Evolutionary conservation across 352 stramenopile species (phyloP).

Genomic region (Pythium angustatum): DNA sequence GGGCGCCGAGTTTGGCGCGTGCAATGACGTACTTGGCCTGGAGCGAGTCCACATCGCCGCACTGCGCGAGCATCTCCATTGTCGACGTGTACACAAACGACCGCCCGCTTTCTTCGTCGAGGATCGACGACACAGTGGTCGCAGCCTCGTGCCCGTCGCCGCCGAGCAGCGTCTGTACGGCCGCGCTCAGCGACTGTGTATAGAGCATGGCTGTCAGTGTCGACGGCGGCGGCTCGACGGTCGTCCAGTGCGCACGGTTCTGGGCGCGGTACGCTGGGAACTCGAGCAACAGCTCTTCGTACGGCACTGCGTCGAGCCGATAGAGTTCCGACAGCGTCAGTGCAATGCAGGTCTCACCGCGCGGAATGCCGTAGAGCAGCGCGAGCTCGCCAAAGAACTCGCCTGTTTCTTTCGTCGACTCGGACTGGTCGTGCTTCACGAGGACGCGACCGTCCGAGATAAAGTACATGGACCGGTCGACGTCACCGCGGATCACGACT

Average conservation of each 20-base stretch:
- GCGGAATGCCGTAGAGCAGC: slow-evolving; percentile 60
- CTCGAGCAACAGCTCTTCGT: slow-evolving; percentile 60
- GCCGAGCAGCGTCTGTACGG: slow-evolving; percentile 9
- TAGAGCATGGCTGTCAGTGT: slow-evolving; percentile 26
- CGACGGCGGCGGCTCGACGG: slow-evolving; percentile 24
- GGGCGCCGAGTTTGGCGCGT: slow-evolving; percentile 38
- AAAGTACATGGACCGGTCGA: slow-evolving; percentile 82
- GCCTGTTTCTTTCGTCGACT: slow-evolving; percentile 51
- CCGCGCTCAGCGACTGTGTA: slow-evolving; percentile 14
- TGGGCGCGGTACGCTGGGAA: slow-evolving; percentile 66
- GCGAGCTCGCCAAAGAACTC: slow-evolving; percentile 66
- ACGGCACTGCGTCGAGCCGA: slow-evolving; percentile 57
- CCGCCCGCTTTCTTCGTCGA: slow-evolving; percentile 44
- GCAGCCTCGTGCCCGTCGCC: background rate
- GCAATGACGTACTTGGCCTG: slow-evolving; percentile 54
- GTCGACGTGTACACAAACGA: slow-evolving; percentile 55
- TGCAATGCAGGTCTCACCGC: slow-evolving; percentile 64
- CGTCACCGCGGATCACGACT: slow-evolving; percentile 69
- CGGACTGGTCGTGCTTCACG: slow-evolving; percentile 52
- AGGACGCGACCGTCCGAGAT: slow-evolving; percentile 61
- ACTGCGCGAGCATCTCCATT: slow-evolving; percentile 51
- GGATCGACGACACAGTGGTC: slow-evolving; percentile 5
- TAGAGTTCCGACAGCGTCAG: slow-evolving; percentile 65
- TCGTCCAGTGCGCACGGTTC: slow-evolving; percentile 62
- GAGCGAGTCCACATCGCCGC: slow-evolving; percentile 44